Base-by-base conservation (phyloP, 148 eudicot genomes). In the Rhododendron henanense region DNA sequence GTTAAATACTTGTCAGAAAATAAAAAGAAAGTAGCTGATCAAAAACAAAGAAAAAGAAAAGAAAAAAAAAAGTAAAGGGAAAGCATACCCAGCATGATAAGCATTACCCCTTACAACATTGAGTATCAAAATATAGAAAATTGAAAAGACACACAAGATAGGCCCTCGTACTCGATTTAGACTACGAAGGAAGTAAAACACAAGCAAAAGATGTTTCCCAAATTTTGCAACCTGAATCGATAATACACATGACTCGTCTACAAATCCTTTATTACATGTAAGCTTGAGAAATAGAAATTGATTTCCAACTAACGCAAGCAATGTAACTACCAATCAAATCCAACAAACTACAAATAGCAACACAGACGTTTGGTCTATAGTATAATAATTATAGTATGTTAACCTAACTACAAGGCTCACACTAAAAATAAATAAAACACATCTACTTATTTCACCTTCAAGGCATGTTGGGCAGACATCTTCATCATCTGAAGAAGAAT, bases 401-500 rank as follows among this genome's bases (percentile, higher is more conserved):
- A 79, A 71, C 65, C 48, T 31, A 79, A 11, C 65, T 47, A 48
- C 57, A 28, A 81, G 82, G 23, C 23, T 31, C 61, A 80, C 23
- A 50, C 18, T 14, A 51, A 1, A 71, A 71, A 71, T 4, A 79
- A 79, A 33, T 15, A 18, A 35, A 81, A 33, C 53, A 21, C 2
- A 44, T 31, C 3, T 53, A 67, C 15, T 81, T 39, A 41, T 25
- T 86, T 89, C 87, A 96, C 98, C 98, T 88, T 96, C 98, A 89
- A 96, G 96, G 87, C 98, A 96, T 50, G 98, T 96, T 65, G 98
- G 98, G 89, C 98, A 96, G 81, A 96, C 95, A 88, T 96, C 98
- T 91, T 96, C 98, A 81, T 96, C 98, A 85, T 94, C 98, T 1
- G 96, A 90, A 76, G 95, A 90, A 71, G 94, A 92, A 88, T 92